Evolutionary conservation across 1,139 yeast species (phyloP).

Genomic region (Lodderomyces jiufengensis): DNA sequence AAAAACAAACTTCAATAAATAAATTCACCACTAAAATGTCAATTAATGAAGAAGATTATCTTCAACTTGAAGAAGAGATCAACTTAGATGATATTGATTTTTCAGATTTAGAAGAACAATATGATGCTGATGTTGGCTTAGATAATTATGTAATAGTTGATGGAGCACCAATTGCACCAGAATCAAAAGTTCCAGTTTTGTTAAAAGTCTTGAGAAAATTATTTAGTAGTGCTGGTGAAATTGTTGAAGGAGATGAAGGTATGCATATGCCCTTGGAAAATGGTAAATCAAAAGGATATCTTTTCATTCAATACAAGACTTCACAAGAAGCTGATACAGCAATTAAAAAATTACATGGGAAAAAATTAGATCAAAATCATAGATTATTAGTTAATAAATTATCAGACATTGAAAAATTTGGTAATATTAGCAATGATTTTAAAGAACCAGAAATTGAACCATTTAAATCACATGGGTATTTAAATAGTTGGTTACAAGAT

Average conservation of each 20-base stretch:
- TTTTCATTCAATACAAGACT: constrained; percentile 78
- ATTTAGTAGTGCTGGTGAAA: constrained; percentile 66
- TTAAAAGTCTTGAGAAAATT: constrained; percentile 82
- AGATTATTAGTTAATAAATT: constrained; percentile 80
- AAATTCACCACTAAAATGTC: constrained; percentile 9
- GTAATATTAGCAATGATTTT: constrained; percentile 60
- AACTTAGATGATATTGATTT: constrained; percentile 68
- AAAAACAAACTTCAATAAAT: not conserved
- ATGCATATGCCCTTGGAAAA: constrained; percentile 78
- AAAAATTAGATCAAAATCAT: constrained; percentile 92
- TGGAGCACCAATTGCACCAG: constrained; percentile 96
- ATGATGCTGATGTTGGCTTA: constrained; percentile 60
- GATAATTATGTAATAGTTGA: constrained; percentile 85
- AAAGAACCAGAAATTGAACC: constrained; percentile 68
- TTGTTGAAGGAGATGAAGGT: constrained; percentile 63
- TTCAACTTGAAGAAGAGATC: constrained; percentile 47
- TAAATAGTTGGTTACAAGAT: constrained; percentile 90
- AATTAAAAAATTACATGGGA: constrained; percentile 76
- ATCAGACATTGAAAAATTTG: constrained; percentile 80
- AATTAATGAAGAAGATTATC: constrained; percentile 16
- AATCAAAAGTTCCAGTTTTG: constrained; percentile 77
- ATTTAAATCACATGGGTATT: constrained; percentile 72
- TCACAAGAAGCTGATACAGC: constrained; percentile 73
- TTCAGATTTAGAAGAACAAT: constrained; percentile 81
- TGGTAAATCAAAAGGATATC: constrained; percentile 82